A percentile compares a stretch with the other conserved stretches of the same genome.
Evolutionary conservation across 1,284 basidiomycete genomes (phyloP).

Genomic region (Somion occarium): DNA sequence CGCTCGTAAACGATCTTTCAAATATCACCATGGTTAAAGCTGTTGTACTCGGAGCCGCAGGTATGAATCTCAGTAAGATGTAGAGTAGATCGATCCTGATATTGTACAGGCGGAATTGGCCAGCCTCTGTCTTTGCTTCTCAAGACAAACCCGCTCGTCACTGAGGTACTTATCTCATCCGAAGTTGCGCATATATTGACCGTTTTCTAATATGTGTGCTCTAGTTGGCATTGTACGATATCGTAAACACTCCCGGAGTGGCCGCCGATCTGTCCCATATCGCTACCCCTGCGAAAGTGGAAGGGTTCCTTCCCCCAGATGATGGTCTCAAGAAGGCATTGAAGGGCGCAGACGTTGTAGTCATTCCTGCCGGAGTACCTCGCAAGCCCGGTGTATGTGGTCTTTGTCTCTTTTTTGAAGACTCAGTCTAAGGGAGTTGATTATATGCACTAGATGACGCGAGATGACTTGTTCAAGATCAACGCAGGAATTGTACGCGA

Average conservation of each 20-base stretch:
- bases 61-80: constrained; percentile 32
- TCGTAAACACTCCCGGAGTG: constrained; percentile 95
- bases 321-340: constrained; percentile 83
- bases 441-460: constrained; percentile 56
- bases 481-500: constrained; percentile 97
- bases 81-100: background rate
- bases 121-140: constrained; percentile 90
- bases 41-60: constrained; percentile 90
- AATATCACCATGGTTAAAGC: constrained; percentile 71
- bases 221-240: constrained; percentile 89
- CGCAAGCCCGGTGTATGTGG: constrained; percentile 85
- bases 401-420: background rate
- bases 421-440: constrained; percentile 6
- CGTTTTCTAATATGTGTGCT: background rate
- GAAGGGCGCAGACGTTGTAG: constrained; percentile 82
- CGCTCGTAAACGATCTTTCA: background rate
- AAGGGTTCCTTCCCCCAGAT: constrained; percentile 69
- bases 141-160: constrained; percentile 82
- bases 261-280: constrained; percentile 94
- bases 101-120: constrained; percentile 73
- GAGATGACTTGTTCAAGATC: constrained; percentile 97
- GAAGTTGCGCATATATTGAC: background rate
- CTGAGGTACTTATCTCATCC: constrained; percentile 44
- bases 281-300: constrained; percentile 72
- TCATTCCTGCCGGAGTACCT: constrained; percentile 97